phyloP scores from a whole-genome alignment of 1,284 basidiomycete genomes.

The Ustilago esculenta region DNA sequence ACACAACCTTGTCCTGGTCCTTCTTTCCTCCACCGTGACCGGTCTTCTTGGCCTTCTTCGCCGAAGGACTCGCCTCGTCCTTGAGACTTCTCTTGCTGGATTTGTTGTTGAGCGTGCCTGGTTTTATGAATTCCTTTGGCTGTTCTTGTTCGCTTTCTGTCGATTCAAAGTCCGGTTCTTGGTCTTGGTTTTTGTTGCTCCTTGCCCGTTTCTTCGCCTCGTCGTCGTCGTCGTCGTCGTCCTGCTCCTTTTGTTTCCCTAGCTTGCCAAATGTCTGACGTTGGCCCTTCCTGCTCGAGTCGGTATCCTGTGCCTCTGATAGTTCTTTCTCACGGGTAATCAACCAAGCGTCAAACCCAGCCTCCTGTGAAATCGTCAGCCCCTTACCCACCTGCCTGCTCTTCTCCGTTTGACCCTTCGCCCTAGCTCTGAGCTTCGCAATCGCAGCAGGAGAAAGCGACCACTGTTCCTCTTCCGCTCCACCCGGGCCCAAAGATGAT shows the following conservation, averaged over 20 bases:
- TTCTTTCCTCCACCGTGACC: constrained; percentile 1
- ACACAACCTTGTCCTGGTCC: constrained; percentile 42
- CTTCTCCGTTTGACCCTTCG: neutral
- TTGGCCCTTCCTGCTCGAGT: too few species aligned
- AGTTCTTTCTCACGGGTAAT: constrained; percentile 13
- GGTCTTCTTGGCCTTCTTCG: constrained; percentile 12
- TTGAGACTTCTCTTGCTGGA: too few species aligned
- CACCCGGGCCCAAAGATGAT: constrained; percentile 3
- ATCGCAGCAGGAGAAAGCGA: constrained; percentile 26
- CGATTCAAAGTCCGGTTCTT: too few species aligned
- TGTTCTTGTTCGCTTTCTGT: neutral
- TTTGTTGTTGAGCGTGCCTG: constrained; percentile 10
- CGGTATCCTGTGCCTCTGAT: too few species aligned
- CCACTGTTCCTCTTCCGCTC: constrained; percentile 39
- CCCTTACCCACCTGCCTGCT: neutral
- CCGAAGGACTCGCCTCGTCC: neutral
- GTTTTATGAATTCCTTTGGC: constrained; percentile 24
- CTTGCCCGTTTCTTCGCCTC: constrained; percentile 6
- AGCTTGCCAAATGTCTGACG: constrained; percentile 31
- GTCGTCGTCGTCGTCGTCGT: constrained; percentile 1
- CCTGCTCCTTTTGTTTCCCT: constrained; percentile 10
- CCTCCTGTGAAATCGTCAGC: constrained; percentile 17
- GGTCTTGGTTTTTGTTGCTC: too few species aligned
- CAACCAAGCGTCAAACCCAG: constrained; percentile 46
- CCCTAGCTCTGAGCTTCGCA: constrained; percentile 17